Evolutionary conservation across 2,329 filamentous ascomycete species (phyloP).

Genomic region (Davidsoniella neocaledoniae): DNA sequence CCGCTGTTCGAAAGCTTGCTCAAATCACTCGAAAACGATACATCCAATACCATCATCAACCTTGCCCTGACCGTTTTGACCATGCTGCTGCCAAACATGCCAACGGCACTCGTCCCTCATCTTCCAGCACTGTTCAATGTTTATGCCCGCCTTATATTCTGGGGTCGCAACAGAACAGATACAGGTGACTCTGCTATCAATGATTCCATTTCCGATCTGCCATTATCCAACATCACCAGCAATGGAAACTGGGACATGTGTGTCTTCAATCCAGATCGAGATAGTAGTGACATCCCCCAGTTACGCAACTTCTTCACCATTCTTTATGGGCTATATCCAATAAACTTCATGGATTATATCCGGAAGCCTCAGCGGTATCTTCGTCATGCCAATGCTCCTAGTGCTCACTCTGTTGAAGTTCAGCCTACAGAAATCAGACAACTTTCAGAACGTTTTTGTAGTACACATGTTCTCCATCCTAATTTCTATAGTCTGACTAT

Average conservation of each 20-base stretch:
- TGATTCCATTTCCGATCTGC: constrained; percentile 10
- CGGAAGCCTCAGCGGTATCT: constrained; percentile 66
- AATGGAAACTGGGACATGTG: constrained; percentile 46
- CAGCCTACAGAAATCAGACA: constrained; percentile 63
- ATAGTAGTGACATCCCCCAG: constrained; percentile 47
- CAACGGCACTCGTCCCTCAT: constrained; percentile 49
- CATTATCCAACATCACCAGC: constrained; percentile 14
- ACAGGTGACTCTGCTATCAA: constrained; percentile 24
- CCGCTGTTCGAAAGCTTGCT: constrained; percentile 55
- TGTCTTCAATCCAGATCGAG: constrained; percentile 41
- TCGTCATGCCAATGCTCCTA: constrained; percentile 52
- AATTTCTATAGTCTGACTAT: constrained; percentile 69
- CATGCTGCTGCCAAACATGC: constrained; percentile 72
- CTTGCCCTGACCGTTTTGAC: constrained; percentile 57
- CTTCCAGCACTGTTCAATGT: constrained; percentile 65
- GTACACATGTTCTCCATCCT: constrained; percentile 60
- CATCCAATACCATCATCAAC: constrained; percentile 60
- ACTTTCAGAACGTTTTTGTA: constrained; percentile 57
- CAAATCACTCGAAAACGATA: constrained; percentile 59
- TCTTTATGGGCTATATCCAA: constrained; percentile 65
- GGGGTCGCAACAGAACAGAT: constrained; percentile 41
- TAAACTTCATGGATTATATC: constrained; percentile 77
- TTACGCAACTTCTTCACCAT: constrained; percentile 65
- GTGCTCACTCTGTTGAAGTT: constrained; percentile 58
- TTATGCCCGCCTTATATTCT: constrained; percentile 64